Evolutionary conservation across 352 stramenopile species (phyloP).

Genomic region (Phytophthora pisi): DNA sequence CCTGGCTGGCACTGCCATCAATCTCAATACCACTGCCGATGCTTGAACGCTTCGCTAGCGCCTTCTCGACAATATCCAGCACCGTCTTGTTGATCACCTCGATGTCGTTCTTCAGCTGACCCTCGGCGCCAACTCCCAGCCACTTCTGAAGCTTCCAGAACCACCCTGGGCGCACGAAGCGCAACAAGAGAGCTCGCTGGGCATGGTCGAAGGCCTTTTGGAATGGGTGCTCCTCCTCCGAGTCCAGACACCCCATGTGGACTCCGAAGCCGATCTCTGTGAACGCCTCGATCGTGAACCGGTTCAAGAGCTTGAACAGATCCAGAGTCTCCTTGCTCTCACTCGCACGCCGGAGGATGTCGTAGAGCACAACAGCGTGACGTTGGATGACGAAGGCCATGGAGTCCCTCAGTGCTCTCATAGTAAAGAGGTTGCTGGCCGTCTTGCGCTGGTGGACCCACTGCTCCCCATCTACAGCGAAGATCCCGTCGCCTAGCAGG

Average conservation of each 20-base stretch:
- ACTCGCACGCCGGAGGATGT: slow-evolving; percentile 19
- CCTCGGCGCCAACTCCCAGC: slow-evolving; percentile 37
- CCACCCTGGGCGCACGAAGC: slow-evolving; percentile 42
- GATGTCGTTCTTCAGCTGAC: slow-evolving; percentile 36
- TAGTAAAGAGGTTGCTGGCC: slow-evolving; percentile 86
- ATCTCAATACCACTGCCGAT: neutral
- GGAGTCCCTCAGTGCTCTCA: slow-evolving; percentile 37
- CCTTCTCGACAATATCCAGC: slow-evolving; percentile 45
- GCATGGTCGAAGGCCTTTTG: slow-evolving; percentile 53
- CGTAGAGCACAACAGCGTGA: slow-evolving; percentile 25
- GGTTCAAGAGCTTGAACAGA: slow-evolving; percentile 44
- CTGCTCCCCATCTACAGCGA: slow-evolving; percentile 51
- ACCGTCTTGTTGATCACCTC: slow-evolving; percentile 42
- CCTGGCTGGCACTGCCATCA: neutral
- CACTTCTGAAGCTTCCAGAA: slow-evolving; percentile 52
- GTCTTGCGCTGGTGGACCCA: slow-evolving; percentile 79
- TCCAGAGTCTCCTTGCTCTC: slow-evolving; percentile 28
- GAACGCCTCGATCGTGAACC: slow-evolving; percentile 73
- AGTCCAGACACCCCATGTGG: slow-evolving; percentile 40
- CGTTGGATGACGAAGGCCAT: slow-evolving; percentile 42
- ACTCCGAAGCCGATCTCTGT: slow-evolving; percentile 70
- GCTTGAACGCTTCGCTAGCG: slow-evolving; percentile 22
- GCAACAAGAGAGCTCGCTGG: slow-evolving; percentile 34
- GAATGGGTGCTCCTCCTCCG: slow-evolving; percentile 48
- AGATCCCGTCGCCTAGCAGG: slow-evolving; percentile 70